phyloP scores from a whole-genome alignment of 1,139 yeast species.

The Zygosaccharomyces pseudobailii region DNA sequence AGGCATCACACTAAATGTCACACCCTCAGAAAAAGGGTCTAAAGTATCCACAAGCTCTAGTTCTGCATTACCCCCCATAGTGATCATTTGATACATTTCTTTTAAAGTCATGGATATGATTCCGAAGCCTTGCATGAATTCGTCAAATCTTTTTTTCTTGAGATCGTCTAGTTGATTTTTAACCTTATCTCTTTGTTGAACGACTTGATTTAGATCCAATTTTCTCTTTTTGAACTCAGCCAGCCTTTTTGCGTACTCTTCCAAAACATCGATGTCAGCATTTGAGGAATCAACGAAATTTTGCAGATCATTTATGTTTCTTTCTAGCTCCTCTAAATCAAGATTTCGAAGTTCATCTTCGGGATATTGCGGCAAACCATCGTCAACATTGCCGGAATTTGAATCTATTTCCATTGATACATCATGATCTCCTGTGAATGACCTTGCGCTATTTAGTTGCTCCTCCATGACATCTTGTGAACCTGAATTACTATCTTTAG shows the following conservation, averaged over 20 bases:
- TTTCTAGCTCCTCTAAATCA: slow-evolving; percentile 47
- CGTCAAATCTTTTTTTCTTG: slow-evolving; percentile 70
- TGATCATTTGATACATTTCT: slow-evolving; percentile 97
- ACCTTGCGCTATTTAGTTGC: slow-evolving; percentile 12
- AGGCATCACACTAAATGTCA: slow-evolving; percentile 96
- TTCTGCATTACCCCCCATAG: slow-evolving; percentile 99
- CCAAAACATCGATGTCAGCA: slow-evolving; percentile 69
- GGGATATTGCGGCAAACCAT: slow-evolving; percentile 40
- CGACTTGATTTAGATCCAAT: slow-evolving; percentile 62
- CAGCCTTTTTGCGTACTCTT: slow-evolving; percentile 68
- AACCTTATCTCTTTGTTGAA: slow-evolving; percentile 59
- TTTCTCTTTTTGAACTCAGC: slow-evolving; percentile 61
- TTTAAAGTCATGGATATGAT: slow-evolving; percentile 82
- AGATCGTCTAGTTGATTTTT: slow-evolving; percentile 63
- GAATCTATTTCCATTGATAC: slow-evolving; percentile 24
- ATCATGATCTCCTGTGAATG: slow-evolving; percentile 5
- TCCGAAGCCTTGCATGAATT: slow-evolving; percentile 90
- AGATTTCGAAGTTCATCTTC: slow-evolving; percentile 51
- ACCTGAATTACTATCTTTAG: not conserved
- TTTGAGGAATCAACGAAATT: slow-evolving; percentile 52
- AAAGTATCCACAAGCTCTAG: slow-evolving; percentile 90
- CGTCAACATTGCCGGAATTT: slow-evolving; percentile 14
- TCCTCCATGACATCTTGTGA: not conserved
- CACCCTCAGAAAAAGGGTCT: slow-evolving; percentile 98
- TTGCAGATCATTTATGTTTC: slow-evolving; percentile 53